Conservation (phyloP, 2,329 filamentous ascomycete genomes). For the Aspergillus fijiensis region DNA sequence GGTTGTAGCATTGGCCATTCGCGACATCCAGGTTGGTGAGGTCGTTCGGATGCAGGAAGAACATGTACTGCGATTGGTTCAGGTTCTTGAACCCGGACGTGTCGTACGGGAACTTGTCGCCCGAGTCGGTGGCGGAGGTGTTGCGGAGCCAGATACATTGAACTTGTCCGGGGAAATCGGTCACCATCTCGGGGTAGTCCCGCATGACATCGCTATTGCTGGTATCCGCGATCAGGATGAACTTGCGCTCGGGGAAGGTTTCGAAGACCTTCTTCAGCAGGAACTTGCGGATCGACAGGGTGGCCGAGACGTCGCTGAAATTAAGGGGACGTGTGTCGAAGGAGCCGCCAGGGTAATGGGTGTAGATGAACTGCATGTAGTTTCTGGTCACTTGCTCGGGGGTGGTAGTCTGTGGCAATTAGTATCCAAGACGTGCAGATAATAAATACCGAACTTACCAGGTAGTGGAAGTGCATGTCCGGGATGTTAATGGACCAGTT, state of each 20-base stretch:
- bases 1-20: conserved; percentile 1
- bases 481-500: conserved; percentile 1
- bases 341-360: neutral
- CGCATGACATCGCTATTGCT: conserved; percentile 5
- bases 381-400: conserved; percentile 2
- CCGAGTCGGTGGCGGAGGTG: neutral
- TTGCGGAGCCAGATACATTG: conserved; percentile 1
- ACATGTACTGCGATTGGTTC: conserved; percentile 3
- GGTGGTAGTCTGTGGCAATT: neutral
- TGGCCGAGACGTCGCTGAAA: conserved; percentile 3
- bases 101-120: conserved; percentile 1
- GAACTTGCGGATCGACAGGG: conserved; percentile 1
- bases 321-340: conserved; percentile 6
- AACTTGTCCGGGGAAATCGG: conserved; percentile 1
- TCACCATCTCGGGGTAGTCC: conserved; percentile 1
- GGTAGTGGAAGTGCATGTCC: conserved; percentile 2
- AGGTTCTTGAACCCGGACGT: conserved; percentile 1
- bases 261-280: neutral
- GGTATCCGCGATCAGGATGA: conserved; percentile 1
- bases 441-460: neutral
- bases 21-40: neutral
- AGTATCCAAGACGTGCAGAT: neutral
- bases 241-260: conserved; percentile 1
- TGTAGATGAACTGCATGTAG: conserved; percentile 5
- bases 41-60: neutral